Evolutionary conservation across 2,329 filamentous ascomycete genomes (phyloP).

Genomic region (Alternaria incomplexa): DNA sequence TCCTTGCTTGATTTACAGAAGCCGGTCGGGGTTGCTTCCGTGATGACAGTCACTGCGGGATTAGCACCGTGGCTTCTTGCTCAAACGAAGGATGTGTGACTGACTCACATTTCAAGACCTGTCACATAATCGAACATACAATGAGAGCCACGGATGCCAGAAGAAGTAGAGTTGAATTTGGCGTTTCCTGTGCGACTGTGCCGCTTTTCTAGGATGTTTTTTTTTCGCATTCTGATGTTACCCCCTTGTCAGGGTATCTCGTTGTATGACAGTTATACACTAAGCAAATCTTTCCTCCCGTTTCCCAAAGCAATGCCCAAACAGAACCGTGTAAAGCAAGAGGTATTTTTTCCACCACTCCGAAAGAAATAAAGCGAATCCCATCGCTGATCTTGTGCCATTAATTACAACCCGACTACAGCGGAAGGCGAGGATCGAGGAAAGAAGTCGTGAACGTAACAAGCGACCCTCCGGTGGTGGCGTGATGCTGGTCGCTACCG

Average conservation of each 20-base stretch:
- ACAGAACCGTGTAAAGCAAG: constrained; percentile 31
- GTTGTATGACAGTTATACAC: constrained; percentile 32
- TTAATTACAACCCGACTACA: constrained; percentile 47
- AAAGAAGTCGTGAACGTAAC: constrained; percentile 34
- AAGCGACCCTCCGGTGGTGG: constrained; percentile 16
- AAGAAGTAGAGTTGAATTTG: not conserved
- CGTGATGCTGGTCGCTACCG: constrained; percentile 7
- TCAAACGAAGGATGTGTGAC: not conserved
- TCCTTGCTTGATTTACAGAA: not conserved
- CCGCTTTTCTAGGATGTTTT: constrained; percentile 27
- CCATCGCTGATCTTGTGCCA: constrained; percentile 44
- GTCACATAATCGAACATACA: not conserved
- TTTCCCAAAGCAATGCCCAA: constrained; percentile 30
- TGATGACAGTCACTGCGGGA: not conserved
- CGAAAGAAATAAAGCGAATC: constrained; percentile 30
- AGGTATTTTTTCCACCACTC: constrained; percentile 29
- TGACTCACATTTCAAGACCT: not conserved
- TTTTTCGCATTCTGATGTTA: constrained; percentile 35
- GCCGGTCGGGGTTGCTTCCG: not conserved
- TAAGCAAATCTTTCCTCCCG: constrained; percentile 19
- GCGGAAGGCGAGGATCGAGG: constrained; percentile 34
- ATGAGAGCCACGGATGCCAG: not conserved
- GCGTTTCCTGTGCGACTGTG: constrained; percentile 22
- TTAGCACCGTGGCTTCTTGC: not conserved
- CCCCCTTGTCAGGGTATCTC: constrained; percentile 26